Conservation (phyloP, 2,329 filamentous ascomycete species). For the Aspergillus sp. region DNA sequence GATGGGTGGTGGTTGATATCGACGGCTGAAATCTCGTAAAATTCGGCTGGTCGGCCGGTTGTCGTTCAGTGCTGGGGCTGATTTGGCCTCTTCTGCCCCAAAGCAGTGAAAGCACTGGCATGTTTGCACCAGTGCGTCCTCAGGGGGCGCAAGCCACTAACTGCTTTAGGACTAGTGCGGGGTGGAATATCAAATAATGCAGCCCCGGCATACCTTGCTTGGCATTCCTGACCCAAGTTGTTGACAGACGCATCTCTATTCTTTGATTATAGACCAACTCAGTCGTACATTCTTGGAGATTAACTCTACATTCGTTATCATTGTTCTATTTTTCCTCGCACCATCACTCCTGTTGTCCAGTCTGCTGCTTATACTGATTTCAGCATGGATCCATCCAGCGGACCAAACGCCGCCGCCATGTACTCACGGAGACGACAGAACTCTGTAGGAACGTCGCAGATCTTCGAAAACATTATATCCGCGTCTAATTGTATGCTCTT, state of each 20-base stretch:
- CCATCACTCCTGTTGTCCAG: background rate
- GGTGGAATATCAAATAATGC: constrained; percentile 44
- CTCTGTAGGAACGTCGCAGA: constrained; percentile 57
- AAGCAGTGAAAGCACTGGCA: too few species aligned
- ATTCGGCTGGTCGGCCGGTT: constrained; percentile 42
- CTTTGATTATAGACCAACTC: background rate
- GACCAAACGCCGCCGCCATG: constrained; percentile 46
- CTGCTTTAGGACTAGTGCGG: constrained; percentile 44
- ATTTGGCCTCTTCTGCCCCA: constrained; percentile 18
- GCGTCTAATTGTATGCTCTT: constrained; percentile 80
- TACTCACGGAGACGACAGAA: constrained; percentile 45
- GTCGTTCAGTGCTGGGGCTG: constrained; percentile 42
- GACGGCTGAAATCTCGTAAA: constrained; percentile 33
- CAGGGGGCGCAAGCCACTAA: constrained; percentile 32
- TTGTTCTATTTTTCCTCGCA: constrained; percentile 5
- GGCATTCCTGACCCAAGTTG: constrained; percentile 10
- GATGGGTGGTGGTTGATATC: constrained; percentile 48
- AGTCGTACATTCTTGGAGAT: background rate
- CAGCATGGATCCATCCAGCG: constrained; percentile 33
- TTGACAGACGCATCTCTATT: constrained; percentile 7
- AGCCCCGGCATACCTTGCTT: constrained; percentile 15
- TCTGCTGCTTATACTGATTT: constrained; percentile 2
- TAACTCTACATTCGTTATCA: constrained; percentile 1
- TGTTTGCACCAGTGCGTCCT: too few species aligned
- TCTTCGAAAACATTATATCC: constrained; percentile 94